A percentile compares a stretch with the other conserved stretches of the same genome.
These are phyloP conservation scores for Blastobotrys americana DNA, from an alignment of 805 yeast genomes.

Conservation along the genomic window DNA sequence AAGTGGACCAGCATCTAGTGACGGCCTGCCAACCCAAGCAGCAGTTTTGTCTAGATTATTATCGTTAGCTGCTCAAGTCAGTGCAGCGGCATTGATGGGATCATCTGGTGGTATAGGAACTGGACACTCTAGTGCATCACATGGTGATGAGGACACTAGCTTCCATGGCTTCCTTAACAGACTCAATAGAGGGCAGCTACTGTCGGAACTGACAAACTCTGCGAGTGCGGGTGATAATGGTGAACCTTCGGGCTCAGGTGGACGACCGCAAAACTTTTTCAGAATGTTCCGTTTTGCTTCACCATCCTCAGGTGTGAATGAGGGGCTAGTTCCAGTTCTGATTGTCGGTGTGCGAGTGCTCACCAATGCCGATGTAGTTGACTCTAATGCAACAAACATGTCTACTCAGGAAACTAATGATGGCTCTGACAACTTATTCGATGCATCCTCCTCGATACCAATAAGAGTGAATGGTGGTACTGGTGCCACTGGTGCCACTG, in stretches of 20 bases:
- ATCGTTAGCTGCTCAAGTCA: constrained; percentile 41
- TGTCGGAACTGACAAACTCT: constrained; percentile 32
- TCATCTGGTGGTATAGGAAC: constrained; percentile 11
- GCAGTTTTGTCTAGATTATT: constrained; percentile 38
- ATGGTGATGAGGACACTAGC: constrained; percentile 19
- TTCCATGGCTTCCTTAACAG: constrained; percentile 41
- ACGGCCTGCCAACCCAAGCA: constrained; percentile 31
- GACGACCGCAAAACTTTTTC: constrained; percentile 10
- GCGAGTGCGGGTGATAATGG: not conserved
- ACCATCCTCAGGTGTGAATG: constrained; percentile 14
- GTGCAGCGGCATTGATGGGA: constrained; percentile 37
- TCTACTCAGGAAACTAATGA: not conserved
- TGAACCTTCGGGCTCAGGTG: not conserved
- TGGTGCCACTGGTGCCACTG: not conserved
- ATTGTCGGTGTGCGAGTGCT: constrained; percentile 44
- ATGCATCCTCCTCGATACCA: too few species aligned
- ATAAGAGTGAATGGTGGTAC: too few species aligned
- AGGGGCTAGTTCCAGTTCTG: constrained; percentile 37
- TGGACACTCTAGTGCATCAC: constrained; percentile 13
- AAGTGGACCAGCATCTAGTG: not conserved
- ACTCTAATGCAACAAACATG: constrained; percentile 6
- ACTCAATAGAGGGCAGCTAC: constrained; percentile 35
- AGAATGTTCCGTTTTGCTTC: constrained; percentile 23
- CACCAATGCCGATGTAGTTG: constrained; percentile 18
- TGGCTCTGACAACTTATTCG: not conserved